Base-by-base conservation (phyloP, 208 protist genomes). In the Trypanosoma scelopori region DNA sequence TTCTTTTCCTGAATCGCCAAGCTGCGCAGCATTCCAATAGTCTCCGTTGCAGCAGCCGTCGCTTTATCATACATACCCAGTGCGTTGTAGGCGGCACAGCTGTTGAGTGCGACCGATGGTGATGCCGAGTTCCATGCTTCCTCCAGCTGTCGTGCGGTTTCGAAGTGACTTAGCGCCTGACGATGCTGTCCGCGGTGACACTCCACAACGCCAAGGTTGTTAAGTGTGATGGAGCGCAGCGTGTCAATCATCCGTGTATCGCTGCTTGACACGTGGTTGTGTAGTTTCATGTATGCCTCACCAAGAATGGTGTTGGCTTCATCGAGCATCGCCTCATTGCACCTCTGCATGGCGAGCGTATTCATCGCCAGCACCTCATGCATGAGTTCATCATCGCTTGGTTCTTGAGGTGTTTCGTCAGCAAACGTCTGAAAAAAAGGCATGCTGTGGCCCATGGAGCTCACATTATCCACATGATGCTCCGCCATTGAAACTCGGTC, bases 171-270 rank as follows among this genome's bases (percentile, higher is more conserved):
- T 23, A 95, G 82, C 28, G 89, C 89, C 72, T 93, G 84, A 12
- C 85, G 76, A 15, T 81, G 85, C 47, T 87, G 84, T 9, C 84
- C 85, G n/a, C 85, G 76, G 58, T 95, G 86, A 69, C 86, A 93
- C 72, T 92, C 89, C 32, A 86, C 77, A 4, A 95, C 83, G 12
- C 89, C 89, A 76, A 95, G 84, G 72, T 95, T 95, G 69, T 90
- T 93, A 46, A 95, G 72, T 27, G 89, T 95, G 1, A 79, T 95
- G 25, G 89, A 71, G 61, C 76, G 80, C 32, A 95, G 80, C 71
- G 86, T 71, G 74, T 91, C 84, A 13, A 89, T 65, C 27, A 88
- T 53, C 47, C 65, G 74, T 4, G 9, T 15, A 20, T 82, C 78
- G 5, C 35, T 41, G 59, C 53, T 50, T 13, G 67, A 18, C 13